These are phyloP conservation scores for Thuidium tamariscinum DNA, from an alignment of 225 moss, liverwort and hornwort species.

Conservation along the genomic window DNA sequence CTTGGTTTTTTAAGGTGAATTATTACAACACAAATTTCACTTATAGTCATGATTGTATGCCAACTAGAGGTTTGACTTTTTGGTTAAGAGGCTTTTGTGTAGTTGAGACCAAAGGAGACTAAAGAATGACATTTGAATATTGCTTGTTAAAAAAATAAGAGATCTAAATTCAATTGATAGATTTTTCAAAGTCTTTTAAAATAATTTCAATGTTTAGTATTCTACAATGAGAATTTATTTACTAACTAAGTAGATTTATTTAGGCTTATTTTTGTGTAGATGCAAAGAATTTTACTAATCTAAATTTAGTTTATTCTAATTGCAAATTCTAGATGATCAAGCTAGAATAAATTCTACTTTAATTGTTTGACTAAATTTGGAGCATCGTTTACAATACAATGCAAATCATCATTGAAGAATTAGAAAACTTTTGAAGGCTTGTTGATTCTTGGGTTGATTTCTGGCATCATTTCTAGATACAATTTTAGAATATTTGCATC, in stretches of 20 bases:
- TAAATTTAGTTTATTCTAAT: too few relatives aligned
- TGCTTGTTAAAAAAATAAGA: neutral
- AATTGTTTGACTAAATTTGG: neutral
- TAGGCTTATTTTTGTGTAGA: neutral
- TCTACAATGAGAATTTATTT: neutral
- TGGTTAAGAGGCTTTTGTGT: fast-evolving
- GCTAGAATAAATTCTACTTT: neutral
- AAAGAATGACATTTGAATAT: neutral
- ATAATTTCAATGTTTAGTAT: neutral
- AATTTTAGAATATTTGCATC: neutral
- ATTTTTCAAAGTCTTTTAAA: neutral
- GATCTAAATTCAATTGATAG: neutral
- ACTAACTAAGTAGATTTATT: neutral
- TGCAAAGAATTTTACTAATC: neutral
- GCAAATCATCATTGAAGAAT: neutral
- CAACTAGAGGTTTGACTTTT: neutral
- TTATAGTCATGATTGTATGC: neutral
- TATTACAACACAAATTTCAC: neutral
- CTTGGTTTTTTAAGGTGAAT: neutral
- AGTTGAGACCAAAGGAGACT: neutral
- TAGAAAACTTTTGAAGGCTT: neutral
- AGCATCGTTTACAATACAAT: neutral
- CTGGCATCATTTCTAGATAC: neutral
- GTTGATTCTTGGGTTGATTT: neutral
- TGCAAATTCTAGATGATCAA: neutral